A percentile compares a stretch with the other conserved stretches of the same genome.
Conservation (phyloP, 192 early-diverging fungal species). For the Piromyces sp. region DNA sequence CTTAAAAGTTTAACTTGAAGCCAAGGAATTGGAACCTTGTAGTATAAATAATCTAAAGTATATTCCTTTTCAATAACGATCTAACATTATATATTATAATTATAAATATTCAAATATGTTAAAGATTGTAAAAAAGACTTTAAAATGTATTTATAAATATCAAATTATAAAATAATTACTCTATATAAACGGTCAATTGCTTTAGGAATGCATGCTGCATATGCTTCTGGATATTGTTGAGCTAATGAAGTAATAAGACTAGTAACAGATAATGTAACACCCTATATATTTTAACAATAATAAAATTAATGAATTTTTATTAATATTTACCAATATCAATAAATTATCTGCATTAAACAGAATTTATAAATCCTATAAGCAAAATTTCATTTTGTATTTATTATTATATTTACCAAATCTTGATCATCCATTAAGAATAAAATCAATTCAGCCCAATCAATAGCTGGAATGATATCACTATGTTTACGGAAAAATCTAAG, state of each 20-base stretch:
- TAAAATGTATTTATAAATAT: no score
- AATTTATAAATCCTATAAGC: no score
- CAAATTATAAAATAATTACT: slow-evolving; percentile 15
- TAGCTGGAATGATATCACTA: slow-evolving; percentile 69
- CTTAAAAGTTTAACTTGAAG: slow-evolving; percentile 89
- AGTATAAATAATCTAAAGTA: slow-evolving; percentile 79
- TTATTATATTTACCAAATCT: slow-evolving; percentile 45
- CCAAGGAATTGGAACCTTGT: slow-evolving; percentile 96
- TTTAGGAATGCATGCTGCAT: slow-evolving; percentile 51
- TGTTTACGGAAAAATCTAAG: slow-evolving; percentile 74
- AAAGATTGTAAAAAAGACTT: no score
- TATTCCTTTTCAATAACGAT: slow-evolving; percentile 73
- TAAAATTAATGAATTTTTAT: no score
- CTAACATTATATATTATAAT: slow-evolving; percentile 8
- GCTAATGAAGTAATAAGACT: slow-evolving; percentile 78
- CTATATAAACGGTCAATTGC: slow-evolving; percentile 64
- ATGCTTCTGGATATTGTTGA: slow-evolving; percentile 73
- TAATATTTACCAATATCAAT: no score
- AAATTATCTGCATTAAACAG: no score
- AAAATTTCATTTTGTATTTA: no score
- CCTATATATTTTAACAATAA: slow-evolving; percentile 27
- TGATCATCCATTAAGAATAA: slow-evolving; percentile 68
- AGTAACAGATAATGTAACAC: slow-evolving; percentile 65
- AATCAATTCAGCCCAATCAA: slow-evolving; percentile 73
- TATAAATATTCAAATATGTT: no score